phyloP scores from a whole-genome alignment of 306 rosid species.

The Morella rubra region DNA sequence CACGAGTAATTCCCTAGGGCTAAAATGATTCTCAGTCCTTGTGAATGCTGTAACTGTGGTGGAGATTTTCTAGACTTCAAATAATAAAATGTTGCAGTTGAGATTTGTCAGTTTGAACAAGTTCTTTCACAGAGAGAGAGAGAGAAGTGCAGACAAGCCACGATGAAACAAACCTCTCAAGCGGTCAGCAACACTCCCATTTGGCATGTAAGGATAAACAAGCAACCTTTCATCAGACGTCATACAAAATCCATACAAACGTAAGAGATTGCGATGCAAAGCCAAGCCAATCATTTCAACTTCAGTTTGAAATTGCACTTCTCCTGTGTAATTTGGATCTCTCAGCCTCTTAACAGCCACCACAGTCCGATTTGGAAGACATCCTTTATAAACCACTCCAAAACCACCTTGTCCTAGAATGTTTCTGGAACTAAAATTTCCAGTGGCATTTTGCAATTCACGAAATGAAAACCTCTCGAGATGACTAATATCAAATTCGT shows the following conservation, averaged over 20 bases:
- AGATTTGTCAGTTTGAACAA: neutral
- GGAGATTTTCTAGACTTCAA: neutral
- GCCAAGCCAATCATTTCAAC: constrained; percentile 99
- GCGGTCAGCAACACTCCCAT: constrained; percentile 96
- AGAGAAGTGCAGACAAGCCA: neutral
- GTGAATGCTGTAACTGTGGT: neutral
- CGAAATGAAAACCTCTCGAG: constrained; percentile 84
- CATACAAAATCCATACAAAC: constrained; percentile 86
- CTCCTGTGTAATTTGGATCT: constrained; percentile 96
- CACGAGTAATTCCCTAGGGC: neutral
- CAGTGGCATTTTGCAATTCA: constrained; percentile 81
- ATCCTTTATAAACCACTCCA: constrained; percentile 93
- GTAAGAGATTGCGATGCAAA: constrained; percentile 85
- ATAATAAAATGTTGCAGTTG: neutral
- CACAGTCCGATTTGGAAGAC: constrained; percentile 73
- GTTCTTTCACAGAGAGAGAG: neutral
- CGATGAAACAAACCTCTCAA: constrained; percentile 76
- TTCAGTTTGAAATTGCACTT: constrained; percentile 97
- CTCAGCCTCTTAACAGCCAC: constrained; percentile 93
- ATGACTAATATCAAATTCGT: constrained; percentile 80
- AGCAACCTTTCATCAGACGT: constrained; percentile 85
- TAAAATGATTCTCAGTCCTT: neutral
- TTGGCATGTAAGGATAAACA: constrained; percentile 89
- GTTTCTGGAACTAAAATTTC: constrained; percentile 73
- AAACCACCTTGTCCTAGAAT: constrained; percentile 94